phyloP scores from a whole-genome alignment of 352 stramenopile genomes.

The Saprolegnia parasitica region DNA sequence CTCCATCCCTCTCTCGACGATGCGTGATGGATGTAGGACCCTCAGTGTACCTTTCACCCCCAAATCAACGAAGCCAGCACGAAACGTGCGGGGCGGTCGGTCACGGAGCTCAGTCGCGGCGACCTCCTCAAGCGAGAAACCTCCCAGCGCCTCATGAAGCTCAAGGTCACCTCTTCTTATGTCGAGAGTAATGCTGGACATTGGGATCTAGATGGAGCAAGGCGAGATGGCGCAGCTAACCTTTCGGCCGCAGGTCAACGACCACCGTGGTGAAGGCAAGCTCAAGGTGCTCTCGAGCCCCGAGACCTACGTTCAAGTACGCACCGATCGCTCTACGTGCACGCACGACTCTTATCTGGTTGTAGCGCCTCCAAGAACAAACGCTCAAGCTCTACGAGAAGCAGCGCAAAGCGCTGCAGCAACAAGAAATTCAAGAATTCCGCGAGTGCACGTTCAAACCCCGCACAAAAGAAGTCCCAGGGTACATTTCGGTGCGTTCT shows the following conservation, averaged over 20 bases:
- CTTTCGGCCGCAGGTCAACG: constrained; percentile 61
- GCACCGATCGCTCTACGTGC: not conserved
- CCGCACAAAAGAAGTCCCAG: constrained; percentile 71
- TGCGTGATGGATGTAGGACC: constrained; percentile 42
- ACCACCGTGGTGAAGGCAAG: constrained; percentile 57
- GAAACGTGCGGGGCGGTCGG: constrained; percentile 55
- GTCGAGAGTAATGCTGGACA: too few species aligned
- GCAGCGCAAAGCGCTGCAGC: constrained; percentile 61
- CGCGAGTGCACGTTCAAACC: constrained; percentile 82
- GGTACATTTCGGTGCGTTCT: constrained; percentile 44
- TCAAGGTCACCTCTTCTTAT: too few species aligned
- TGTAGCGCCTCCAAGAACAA: constrained; percentile 69
- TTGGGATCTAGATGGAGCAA: constrained; percentile 67
- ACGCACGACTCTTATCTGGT: not conserved
- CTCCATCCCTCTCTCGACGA: not conserved
- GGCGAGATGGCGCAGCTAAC: constrained; percentile 77
- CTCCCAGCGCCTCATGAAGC: constrained; percentile 72
- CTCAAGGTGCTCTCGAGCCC: constrained; percentile 77
- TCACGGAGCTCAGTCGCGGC: constrained; percentile 75
- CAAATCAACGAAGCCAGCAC: constrained; percentile 69
- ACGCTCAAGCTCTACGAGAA: constrained; percentile 66
- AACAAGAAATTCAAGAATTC: constrained; percentile 81
- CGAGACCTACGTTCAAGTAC: constrained; percentile 60
- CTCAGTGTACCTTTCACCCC: constrained; percentile 80
- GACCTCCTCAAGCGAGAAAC: constrained; percentile 74